These are phyloP conservation scores for Globisporangium uncinulatum DNA, from an alignment of 352 stramenopile species.

Conservation along the genomic window DNA sequence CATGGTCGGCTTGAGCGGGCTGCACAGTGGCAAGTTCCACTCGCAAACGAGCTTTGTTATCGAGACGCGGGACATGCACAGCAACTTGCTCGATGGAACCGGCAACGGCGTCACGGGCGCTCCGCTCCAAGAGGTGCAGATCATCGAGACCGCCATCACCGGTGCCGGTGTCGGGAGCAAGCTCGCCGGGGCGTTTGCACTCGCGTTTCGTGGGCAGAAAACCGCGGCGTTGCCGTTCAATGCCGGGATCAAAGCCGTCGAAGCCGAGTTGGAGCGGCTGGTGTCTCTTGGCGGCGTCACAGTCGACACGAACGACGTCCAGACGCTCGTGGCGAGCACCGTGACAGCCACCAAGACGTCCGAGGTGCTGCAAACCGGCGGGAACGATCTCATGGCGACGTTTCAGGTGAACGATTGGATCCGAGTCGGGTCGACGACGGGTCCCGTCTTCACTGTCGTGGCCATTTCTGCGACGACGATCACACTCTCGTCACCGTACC, in stretches of 20 bases:
- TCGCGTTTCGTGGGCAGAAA: slow-evolving; percentile 62
- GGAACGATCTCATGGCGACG: slow-evolving; percentile 41
- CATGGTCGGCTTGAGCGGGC: slow-evolving; percentile 43
- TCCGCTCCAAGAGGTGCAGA: slow-evolving; percentile 86
- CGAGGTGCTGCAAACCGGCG: slow-evolving; percentile 46
- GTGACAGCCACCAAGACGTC: slow-evolving; percentile 80
- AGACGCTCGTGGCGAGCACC: slow-evolving; percentile 51
- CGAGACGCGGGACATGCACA: slow-evolving; percentile 88
- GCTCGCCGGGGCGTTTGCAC: slow-evolving; percentile 68
- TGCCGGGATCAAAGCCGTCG: slow-evolving; percentile 70
- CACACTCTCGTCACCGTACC: slow-evolving; percentile 86
- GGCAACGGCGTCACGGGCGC: slow-evolving; percentile 42
- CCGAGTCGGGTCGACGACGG: slow-evolving; percentile 69
- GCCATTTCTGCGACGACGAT: slow-evolving; percentile 61
- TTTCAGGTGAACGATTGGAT: slow-evolving; percentile 92
- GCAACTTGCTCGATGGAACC: slow-evolving; percentile 87
- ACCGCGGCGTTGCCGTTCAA: slow-evolving; percentile 51
- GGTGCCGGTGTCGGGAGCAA: slow-evolving; percentile 18
- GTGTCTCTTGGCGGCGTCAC: slow-evolving; percentile 75
- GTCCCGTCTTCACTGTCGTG: slow-evolving; percentile 84
- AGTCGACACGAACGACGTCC: slow-evolving; percentile 87
- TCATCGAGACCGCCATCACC: slow-evolving; percentile 81
- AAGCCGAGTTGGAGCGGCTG: slow-evolving; percentile 80
- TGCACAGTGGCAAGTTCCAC: slow-evolving; percentile 62
- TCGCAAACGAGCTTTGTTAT: slow-evolving; percentile 87